Evolutionary conservation across 106 monocot species (phyloP), one percentile per base, ranked within the genome.

Genomic region (Platanthera guangdongensis): DNA sequence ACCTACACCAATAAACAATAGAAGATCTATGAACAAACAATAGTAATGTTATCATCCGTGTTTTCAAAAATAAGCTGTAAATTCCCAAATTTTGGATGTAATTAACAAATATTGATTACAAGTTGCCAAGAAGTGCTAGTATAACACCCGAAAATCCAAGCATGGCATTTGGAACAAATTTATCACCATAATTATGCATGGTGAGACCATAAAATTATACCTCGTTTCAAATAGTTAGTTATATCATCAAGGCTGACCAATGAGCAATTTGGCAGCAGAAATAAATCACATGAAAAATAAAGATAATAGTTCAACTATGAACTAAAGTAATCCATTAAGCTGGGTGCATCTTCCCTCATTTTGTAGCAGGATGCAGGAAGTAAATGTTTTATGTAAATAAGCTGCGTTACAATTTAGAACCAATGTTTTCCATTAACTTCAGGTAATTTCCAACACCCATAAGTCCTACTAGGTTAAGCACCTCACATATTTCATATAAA

Each of bases 241-340:
- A 93, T 85, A 80, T 97, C 96, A 85, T 93, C 96, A 54, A 94
- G 87, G 77, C 93, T 99, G 79, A 90, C 88, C 94, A 92, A 99
- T 59, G 99, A 92, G 84, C 94, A 90, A 7, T 50, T n/a, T 51
- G 21, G 18, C 8, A 72, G 4, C 6, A 22, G 30, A 30, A 65
- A 65, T 32, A 52, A 52, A 52, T 52, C 1, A 52, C 8, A 52
- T 52, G 8, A 32, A 16, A 15, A n/a, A 59, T 59, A 59, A 59
- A 8, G 9, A 65, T 32, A 65, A 32, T 30, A 65, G 59, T 59
- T 62, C 4, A 11, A 32, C 30, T 9, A 65, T 32, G 65, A 65
- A 11, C 65, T 28, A 28, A 65, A 47, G 47, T 47, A 9, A 70
- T 7, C 16, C 6, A 46, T 69, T 46, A 69, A 16, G 47, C 3